These are phyloP conservation scores for Microbotryomycetes sp. DNA, from an alignment of 1,284 basidiomycete genomes.

Conservation along the genomic window DNA sequence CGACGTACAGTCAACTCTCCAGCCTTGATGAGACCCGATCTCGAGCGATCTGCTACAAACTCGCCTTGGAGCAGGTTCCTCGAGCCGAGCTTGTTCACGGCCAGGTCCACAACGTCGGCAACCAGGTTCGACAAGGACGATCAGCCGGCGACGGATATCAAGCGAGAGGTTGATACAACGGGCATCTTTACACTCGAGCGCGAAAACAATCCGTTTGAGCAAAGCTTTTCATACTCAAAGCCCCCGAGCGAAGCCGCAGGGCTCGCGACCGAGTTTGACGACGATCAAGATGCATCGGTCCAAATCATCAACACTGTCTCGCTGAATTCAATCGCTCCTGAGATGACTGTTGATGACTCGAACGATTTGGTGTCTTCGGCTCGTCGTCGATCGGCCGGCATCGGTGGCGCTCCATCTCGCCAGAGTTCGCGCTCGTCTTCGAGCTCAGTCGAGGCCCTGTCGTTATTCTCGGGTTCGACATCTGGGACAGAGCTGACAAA, in stretches of 20 bases:
- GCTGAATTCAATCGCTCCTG: too few species aligned
- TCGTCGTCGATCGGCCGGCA: too few species aligned
- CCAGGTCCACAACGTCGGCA: not conserved
- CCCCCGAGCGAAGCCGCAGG: not conserved
- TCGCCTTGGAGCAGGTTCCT: conserved; percentile 17
- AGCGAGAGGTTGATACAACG: not conserved
- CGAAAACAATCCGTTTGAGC: not conserved
- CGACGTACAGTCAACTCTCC: not conserved
- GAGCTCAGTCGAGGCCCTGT: not conserved
- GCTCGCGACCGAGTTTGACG: too few species aligned
- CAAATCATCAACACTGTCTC: not conserved
- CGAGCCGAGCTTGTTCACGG: conserved; percentile 12
- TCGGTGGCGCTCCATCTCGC: too few species aligned
- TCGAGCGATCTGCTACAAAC: not conserved
- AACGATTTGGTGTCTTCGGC: too few species aligned
- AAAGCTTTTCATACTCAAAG: not conserved
- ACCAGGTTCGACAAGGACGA: not conserved
- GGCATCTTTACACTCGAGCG: not conserved
- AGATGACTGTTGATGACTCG: too few species aligned
- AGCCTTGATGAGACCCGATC: not conserved
- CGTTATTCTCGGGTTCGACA: not conserved
- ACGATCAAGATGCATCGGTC: too few species aligned
- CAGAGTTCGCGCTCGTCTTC: not conserved
- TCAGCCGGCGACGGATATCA: not conserved
- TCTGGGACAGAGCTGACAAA: not conserved